A percentile compares a stretch with the other conserved stretches of the same genome.
Evolutionary conservation across 352 stramenopile species (phyloP).

Genomic region (Pythium dissimile): DNA sequence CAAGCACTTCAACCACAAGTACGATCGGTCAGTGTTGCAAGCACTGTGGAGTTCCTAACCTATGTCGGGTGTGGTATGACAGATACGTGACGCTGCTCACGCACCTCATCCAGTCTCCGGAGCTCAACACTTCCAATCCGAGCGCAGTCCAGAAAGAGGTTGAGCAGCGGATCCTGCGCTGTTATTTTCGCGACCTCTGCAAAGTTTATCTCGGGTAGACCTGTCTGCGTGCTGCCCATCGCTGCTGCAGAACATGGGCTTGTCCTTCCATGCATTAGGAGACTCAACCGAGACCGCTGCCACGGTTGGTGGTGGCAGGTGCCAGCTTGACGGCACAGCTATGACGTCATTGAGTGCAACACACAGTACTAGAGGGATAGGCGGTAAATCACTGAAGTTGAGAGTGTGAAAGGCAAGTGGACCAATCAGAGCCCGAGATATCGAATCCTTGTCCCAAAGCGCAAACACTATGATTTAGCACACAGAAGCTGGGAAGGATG

Average conservation of each 20-base stretch:
- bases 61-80: constrained; percentile 11
- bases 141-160: constrained; percentile 57
- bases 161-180: constrained; percentile 76
- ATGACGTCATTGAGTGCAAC: constrained; percentile 8
- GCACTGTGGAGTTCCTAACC: constrained; percentile 11
- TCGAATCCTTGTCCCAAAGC: background rate
- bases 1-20: constrained; percentile 73
- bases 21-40: too few species aligned
- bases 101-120: constrained; percentile 77
- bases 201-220: constrained; percentile 40
- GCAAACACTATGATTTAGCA: too few species aligned
- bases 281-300: too few species aligned
- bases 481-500: too few species aligned
- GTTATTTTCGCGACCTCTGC: constrained; percentile 78
- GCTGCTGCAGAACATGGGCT: background rate
- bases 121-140: constrained; percentile 78
- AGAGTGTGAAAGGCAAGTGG: background rate
- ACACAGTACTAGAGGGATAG: background rate
- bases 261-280: too few species aligned
- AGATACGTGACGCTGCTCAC: constrained; percentile 72
- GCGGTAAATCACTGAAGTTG: background rate
- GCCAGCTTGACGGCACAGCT: background rate
- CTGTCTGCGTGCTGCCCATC: background rate
- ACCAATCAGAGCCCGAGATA: constrained; percentile 4
- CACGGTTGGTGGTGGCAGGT: too few species aligned